Evolutionary conservation across 2,329 filamentous ascomycete genomes (phyloP).

Genomic region (Pestalotiopsis sp.): DNA sequence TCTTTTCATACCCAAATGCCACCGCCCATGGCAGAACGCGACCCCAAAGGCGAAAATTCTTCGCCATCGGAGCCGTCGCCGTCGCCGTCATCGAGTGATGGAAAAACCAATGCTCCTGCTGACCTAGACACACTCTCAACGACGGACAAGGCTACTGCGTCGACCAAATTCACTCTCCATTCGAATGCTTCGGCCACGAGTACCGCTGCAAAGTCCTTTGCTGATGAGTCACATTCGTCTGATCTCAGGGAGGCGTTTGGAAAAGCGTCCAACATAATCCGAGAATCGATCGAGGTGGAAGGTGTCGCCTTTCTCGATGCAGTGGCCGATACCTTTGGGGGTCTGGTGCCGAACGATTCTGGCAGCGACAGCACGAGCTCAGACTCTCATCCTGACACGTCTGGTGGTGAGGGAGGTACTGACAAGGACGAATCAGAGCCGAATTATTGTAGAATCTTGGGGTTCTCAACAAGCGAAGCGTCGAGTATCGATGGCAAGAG

Average conservation of each 20-base stretch:
- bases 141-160: background rate
- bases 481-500: conserved; percentile 35
- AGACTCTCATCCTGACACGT: conserved; percentile 17
- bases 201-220: background rate
- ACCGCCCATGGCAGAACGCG: background rate
- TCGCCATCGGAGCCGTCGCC: conserved; percentile 5
- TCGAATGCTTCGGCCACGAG: background rate
- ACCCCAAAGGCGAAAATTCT: background rate
- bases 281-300: conserved; percentile 45
- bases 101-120: background rate
- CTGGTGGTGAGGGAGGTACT: conserved; percentile 21
- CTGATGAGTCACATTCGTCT: conserved; percentile 11
- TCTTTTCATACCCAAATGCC: background rate
- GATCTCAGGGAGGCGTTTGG: conserved; percentile 35
- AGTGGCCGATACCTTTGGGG: conserved; percentile 19
- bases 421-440: background rate
- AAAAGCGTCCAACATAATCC: conserved; percentile 45
- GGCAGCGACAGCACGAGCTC: background rate
- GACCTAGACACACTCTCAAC: background rate
- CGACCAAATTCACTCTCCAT: conserved; percentile 7
- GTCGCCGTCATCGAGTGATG: background rate
- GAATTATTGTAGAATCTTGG: conserved; percentile 36
- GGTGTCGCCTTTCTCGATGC: conserved; percentile 41
- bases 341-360: conserved; percentile 5
- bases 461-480: conserved; percentile 37